Evolutionary conservation across 306 rosid species (phyloP).

Genomic region (Cicer judaicum): DNA sequence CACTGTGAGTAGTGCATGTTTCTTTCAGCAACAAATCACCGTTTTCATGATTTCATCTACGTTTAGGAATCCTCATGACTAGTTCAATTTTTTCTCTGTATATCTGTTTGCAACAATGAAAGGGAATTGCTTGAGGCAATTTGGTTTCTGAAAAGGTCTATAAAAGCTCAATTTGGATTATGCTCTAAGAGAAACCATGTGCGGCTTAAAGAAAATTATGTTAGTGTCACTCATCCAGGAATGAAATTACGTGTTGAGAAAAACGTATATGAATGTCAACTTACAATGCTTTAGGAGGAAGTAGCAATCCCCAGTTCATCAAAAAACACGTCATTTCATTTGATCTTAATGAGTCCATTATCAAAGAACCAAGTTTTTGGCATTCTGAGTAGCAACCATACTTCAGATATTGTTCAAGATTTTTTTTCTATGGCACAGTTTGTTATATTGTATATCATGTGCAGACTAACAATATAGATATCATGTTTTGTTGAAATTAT

Average conservation of each 20-base stretch:
- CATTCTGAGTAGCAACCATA: slow-evolving; percentile 2
- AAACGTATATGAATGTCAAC: slow-evolving; percentile 32
- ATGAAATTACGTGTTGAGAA: slow-evolving; percentile 4
- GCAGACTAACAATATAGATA: slow-evolving; percentile 12
- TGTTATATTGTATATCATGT: slow-evolving; percentile 29
- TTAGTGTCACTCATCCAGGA: slow-evolving; percentile 16
- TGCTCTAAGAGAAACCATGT: slow-evolving; percentile 4
- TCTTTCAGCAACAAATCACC: not conserved
- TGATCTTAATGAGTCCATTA: not conserved
- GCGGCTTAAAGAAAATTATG: slow-evolving; percentile 3
- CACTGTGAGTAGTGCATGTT: slow-evolving; percentile 62
- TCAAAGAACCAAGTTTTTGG: slow-evolving; percentile 1
- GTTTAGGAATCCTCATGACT: not conserved
- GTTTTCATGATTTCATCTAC: slow-evolving; percentile 1
- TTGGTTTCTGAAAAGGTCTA: slow-evolving; percentile 21
- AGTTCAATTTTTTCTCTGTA: slow-evolving; percentile 5
- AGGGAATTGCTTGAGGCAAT: slow-evolving; percentile 29
- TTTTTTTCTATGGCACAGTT: slow-evolving; percentile 1
- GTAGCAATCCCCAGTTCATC: slow-evolving; percentile 20
- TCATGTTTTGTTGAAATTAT: slow-evolving; percentile 32
- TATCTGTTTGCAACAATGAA: slow-evolving; percentile 30
- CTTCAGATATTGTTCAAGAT: not conserved
- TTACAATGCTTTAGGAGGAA: slow-evolving; percentile 32
- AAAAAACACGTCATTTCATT: not conserved
- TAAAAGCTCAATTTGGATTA: slow-evolving; percentile 26